Evolutionary conservation across 2,329 filamentous ascomycete genomes (phyloP), one percentile per base, ranked within the genome.

Genomic region (Aureobasidium sp.): DNA sequence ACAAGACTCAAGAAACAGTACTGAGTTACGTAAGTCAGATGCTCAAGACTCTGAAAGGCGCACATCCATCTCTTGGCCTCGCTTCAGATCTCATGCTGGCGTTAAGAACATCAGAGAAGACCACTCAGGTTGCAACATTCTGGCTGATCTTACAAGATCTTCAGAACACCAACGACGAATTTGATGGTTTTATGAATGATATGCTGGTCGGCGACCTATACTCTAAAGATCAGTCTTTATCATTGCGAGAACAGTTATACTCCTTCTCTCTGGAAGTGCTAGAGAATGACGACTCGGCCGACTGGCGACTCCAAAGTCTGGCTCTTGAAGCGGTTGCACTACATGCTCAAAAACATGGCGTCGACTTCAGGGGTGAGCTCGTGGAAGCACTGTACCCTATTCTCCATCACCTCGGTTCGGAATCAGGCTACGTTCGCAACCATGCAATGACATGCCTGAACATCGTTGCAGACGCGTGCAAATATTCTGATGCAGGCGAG

Each of bases 341-440:
- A 61, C 87, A 91, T 64, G 90, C 93, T 2, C 79, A 82, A 29
- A 84, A 84, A 20, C 78, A 88, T 41, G 82, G 84, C 23, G 71
- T 81, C 57, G 82, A 84, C 0, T 99, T 97, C 72, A 85, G 89
- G 3, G 83, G 86, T 2, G 93, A 97, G 71, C 81, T 99, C 10
- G 90, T 97, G 56, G 94, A 99, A 68, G 86, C 91, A 0, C 78
- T 99, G 13, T 99, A 96, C 72, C 92, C 94, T 0, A 81, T 96
- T n/a, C 83, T 95, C 0, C 90, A 94, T n/a, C 84, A 92, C 56
- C 78, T 99, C 17, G 91, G 91, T 4, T 92, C 91, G 3, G 78
- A 81, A 0, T 84, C 86, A 39, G 75, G 81, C 0, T 79, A 80
- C 29, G 78, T 99, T 17, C 88, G 91, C 66, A 82, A 84, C 36